These are phyloP conservation scores for Dipteronia sinensis DNA, from an alignment of 345 rosid species.

Conservation along the genomic window DNA sequence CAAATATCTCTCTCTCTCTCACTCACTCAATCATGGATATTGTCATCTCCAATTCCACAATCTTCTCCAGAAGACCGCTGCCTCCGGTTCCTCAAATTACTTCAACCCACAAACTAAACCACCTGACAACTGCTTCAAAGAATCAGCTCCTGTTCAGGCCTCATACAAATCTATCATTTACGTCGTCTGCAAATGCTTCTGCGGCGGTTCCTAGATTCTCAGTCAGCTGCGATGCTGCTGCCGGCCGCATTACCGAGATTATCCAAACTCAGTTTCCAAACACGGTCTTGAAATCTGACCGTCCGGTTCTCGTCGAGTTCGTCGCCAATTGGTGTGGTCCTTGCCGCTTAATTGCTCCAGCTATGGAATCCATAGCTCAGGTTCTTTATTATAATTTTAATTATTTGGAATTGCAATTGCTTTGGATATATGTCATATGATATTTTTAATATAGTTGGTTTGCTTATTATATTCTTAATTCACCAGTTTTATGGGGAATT, in stretches of 20 bases:
- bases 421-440: no score
- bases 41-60: conserved; percentile 33
- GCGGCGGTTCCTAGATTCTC: conserved; percentile 3
- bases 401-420: no score
- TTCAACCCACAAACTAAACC: conserved; percentile 19
- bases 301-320: conserved; percentile 85
- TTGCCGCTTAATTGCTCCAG: conserved; percentile 80
- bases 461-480: no score
- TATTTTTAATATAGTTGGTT: no score
- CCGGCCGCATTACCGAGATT: conserved; percentile 47
- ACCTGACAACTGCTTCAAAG: conserved; percentile 17
- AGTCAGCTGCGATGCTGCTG: conserved; percentile 42
- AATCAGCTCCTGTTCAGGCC: conserved; percentile 29
- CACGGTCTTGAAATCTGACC: conserved; percentile 60
- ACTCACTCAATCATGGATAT: conserved; percentile 30
- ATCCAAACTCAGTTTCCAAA: conserved; percentile 56
- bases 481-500: no score
- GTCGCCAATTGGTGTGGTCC: conserved; percentile 95
- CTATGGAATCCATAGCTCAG: conserved; percentile 65
- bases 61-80: conserved; percentile 26
- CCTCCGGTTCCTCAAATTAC: conserved; percentile 13
- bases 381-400: conserved; percentile 15
- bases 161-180: conserved; percentile 2
- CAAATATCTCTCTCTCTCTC: neutral
- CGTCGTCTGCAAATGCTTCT: neutral